Evolutionary conservation across 371 early-diverging fungal genomes (phyloP), one percentile per base, ranked within the genome.

Genomic region (Blakeslea trispora): DNA sequence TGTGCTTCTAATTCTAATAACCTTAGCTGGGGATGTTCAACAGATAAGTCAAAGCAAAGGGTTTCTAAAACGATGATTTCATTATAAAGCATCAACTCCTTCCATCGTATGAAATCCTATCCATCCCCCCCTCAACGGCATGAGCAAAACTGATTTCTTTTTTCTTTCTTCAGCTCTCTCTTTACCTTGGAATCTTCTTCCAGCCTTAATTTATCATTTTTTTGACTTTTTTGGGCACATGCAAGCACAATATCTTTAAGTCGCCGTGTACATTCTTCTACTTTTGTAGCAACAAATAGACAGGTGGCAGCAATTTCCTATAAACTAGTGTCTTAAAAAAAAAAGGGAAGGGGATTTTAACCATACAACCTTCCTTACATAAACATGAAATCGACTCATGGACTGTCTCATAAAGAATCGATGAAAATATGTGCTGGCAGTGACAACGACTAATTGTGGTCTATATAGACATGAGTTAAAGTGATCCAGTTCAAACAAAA

Each of bases 371-470:
- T n/a, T n/a, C 67, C 85, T 65, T 83, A 85, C 87, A 74, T 87
- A 86, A 40, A 78, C 79, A 34, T 87, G 84, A 59, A 75, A 82
- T 14, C 72, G 66, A 41, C 62, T 74, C 50, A 91, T 70, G 5
- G 93, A 90, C 44, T 85, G 79, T 22, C 93, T 81, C 88, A 90
- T 89, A 50, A 82, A 92, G 57, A 91, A 92, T 17, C 91, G 84
- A 56, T 92, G 91, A 56, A 92, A 88, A 60, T 83, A 84, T 4
- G 87, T 81, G 23, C 81, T 77, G 2, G 91, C 92, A 0, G 88
- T 87, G 19, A 88, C 84, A 24, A 88, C 69, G 6, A 84, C 86
- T 21, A 82, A 54, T 52, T 87, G 88, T 17, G 91, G 83, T 24
- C 84, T 84, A 63, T 23, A 18, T 22, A 52, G 22, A 37, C 11